These are phyloP conservation scores for Hypoxylon fuscum DNA, from an alignment of 495 filamentous ascomycete species.

Conservation along the genomic window DNA sequence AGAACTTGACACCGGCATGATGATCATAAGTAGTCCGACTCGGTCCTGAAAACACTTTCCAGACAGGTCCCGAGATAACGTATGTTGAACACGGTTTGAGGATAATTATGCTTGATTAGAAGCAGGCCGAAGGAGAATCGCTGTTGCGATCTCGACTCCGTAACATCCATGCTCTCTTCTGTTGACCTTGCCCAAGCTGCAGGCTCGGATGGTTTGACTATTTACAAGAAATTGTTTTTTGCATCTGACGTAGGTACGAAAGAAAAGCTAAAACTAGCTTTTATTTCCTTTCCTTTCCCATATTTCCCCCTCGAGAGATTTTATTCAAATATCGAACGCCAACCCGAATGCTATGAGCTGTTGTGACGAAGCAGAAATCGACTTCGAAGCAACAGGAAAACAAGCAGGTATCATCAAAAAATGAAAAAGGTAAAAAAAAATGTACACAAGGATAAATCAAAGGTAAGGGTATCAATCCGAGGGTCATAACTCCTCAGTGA, in stretches of 20 bases:
- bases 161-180: conserved; percentile 20
- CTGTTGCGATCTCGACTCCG: conserved; percentile 30
- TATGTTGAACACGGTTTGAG: conserved; percentile 13
- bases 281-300: conserved; percentile 4
- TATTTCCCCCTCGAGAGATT: conserved; percentile 1
- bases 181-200: conserved; percentile 13
- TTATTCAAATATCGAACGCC: conserved; percentile 36
- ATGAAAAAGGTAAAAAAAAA: conserved; percentile 7
- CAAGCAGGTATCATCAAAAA: conserved; percentile 42
- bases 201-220: conserved; percentile 31
- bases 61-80: conserved; percentile 30
- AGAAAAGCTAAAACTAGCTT: conserved; percentile 13
- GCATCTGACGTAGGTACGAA: conserved; percentile 25
- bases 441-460: conserved; percentile 29
- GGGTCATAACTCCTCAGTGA: conserved; percentile 62
- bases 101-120: conserved; percentile 42
- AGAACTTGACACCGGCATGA: conserved; percentile 23
- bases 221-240: conserved; percentile 39
- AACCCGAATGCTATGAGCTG: conserved; percentile 27
- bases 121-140: conserved; percentile 33
- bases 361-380: conserved; percentile 17
- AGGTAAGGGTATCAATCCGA: conserved; percentile 30
- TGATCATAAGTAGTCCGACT: conserved; percentile 7
- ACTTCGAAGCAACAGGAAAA: conserved; percentile 23
- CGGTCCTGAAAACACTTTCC: conserved; percentile 20